Evolutionary conservation across 2,329 filamentous ascomycete species (phyloP).

Genomic region (Curvularia lunata): DNA sequence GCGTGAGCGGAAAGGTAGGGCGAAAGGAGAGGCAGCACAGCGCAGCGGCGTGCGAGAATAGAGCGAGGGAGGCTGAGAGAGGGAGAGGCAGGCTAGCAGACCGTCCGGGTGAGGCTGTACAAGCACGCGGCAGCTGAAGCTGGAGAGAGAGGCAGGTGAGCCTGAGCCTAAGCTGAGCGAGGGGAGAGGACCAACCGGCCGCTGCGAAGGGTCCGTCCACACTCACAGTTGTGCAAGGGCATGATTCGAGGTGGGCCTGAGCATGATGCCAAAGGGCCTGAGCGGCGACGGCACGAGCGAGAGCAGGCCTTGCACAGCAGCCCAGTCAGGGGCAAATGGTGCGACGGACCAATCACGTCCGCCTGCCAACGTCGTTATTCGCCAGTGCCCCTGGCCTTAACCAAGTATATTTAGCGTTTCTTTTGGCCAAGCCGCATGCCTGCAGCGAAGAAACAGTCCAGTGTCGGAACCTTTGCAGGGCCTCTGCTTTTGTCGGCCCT

Average conservation of each 20-base stretch:
- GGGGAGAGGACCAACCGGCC: slow-evolving; percentile 30
- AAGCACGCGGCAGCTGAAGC: slow-evolving; percentile 37
- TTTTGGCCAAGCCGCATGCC: slow-evolving; percentile 24
- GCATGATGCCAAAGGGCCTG: slow-evolving; percentile 27
- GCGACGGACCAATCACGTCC: slow-evolving; percentile 26
- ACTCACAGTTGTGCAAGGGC: slow-evolving; percentile 35
- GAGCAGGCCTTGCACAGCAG: slow-evolving; percentile 21
- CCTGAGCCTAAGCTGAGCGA: slow-evolving; percentile 22
- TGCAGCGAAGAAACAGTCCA: slow-evolving; percentile 33
- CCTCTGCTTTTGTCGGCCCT: slow-evolving; percentile 10
- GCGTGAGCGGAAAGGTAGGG: slow-evolving; percentile 20
- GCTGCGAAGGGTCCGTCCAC: slow-evolving; percentile 26
- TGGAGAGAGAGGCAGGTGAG: slow-evolving; percentile 35
- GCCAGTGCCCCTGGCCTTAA: slow-evolving; percentile 24
- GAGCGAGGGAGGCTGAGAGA: slow-evolving; percentile 16
- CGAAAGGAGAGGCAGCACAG: slow-evolving; percentile 47
- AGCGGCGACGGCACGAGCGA: slow-evolving; percentile 32
- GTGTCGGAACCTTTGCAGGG: slow-evolving; percentile 20
- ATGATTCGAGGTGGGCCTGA: slow-evolving; percentile 22
- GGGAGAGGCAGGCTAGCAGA: neutral
- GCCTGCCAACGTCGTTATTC: slow-evolving; percentile 18
- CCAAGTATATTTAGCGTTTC: slow-evolving; percentile 18
- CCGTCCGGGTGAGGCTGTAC: slow-evolving; percentile 39
- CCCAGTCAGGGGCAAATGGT: slow-evolving; percentile 30
- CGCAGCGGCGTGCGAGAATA: slow-evolving; percentile 41